These are phyloP conservation scores for Aphanoascus verrucosus DNA, from an alignment of 2,329 filamentous ascomycete genomes.

Conservation along the genomic window DNA sequence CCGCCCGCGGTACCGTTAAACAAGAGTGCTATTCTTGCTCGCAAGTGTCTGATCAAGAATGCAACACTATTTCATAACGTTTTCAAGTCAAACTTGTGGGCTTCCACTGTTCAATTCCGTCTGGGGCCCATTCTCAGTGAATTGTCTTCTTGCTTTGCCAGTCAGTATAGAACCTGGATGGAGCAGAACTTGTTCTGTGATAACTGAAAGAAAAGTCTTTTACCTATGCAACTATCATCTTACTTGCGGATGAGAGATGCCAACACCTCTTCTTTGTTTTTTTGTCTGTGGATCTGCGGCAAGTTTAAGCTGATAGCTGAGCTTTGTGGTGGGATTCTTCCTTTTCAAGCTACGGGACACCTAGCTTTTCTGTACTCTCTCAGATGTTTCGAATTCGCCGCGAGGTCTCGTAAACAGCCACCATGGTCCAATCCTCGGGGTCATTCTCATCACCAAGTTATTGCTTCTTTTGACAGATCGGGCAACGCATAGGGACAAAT, in stretches of 20 bases:
- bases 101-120: neutral
- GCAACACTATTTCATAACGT: neutral
- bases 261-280: constrained; percentile 1
- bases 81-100: neutral
- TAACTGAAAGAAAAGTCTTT: neutral
- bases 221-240: neutral
- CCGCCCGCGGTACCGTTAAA: constrained; percentile 17
- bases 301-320: neutral
- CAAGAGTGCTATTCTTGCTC: neutral
- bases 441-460: neutral
- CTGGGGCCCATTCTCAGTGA: neutral
- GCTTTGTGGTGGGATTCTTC: neutral
- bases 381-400: neutral
- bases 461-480: neutral
- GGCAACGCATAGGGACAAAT: constrained; percentile 1
- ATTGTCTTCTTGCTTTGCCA: neutral
- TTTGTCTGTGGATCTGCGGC: neutral
- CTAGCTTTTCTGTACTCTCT: neutral
- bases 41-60: neutral
- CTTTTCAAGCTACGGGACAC: neutral
- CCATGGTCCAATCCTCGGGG: neutral
- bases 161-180: neutral
- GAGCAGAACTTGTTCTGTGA: constrained; percentile 2
- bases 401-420: neutral
- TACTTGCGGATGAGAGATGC: neutral